phyloP scores from a whole-genome alignment of 352 stramenopile genomes.

The Phytophthora tentaculata region DNA sequence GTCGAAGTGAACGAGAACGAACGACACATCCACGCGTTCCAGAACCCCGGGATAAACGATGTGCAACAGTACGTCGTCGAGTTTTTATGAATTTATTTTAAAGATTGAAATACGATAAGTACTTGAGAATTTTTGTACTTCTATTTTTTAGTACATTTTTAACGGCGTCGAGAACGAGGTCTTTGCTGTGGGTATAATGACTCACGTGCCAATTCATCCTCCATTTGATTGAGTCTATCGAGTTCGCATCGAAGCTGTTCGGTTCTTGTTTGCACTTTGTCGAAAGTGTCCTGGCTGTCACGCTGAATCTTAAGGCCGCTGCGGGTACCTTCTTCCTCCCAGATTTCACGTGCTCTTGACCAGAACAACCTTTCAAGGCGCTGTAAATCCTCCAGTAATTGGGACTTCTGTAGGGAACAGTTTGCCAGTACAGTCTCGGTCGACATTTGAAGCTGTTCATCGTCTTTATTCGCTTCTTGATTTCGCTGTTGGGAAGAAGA shows the following conservation, averaged over 20 bases:
- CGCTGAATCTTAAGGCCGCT: slow-evolving; percentile 5
- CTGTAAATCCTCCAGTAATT: slow-evolving; percentile 39
- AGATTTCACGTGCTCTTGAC: slow-evolving; percentile 29
- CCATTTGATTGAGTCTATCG: slow-evolving; percentile 14
- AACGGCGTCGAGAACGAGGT: slow-evolving; percentile 5
- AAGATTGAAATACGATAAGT: no score
- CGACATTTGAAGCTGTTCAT: slow-evolving; percentile 6
- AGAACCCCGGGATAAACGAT: slow-evolving; percentile 25
- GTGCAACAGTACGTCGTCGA: slow-evolving; percentile 54
- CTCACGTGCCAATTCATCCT: not conserved
- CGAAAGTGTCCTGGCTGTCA: not conserved
- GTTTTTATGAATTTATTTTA: no score
- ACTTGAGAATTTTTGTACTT: no score
- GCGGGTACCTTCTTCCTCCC: slow-evolving; percentile 33
- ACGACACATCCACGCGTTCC: slow-evolving; percentile 43
- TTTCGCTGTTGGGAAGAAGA: slow-evolving; percentile 4
- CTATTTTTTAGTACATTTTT: no score
- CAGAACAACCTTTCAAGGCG: slow-evolving; percentile 46
- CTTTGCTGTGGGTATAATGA: not conserved
- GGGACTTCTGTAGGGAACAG: slow-evolving; percentile 39
- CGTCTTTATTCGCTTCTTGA: slow-evolving; percentile 12
- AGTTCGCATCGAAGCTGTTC: slow-evolving; percentile 25
- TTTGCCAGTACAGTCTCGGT: slow-evolving; percentile 40
- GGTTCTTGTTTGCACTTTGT: slow-evolving; percentile 11
- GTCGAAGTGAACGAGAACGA: slow-evolving; percentile 37